Evolutionary conservation across 2,329 filamentous ascomycete genomes (phyloP).

Genomic region (Mycosphaerella sp.): DNA sequence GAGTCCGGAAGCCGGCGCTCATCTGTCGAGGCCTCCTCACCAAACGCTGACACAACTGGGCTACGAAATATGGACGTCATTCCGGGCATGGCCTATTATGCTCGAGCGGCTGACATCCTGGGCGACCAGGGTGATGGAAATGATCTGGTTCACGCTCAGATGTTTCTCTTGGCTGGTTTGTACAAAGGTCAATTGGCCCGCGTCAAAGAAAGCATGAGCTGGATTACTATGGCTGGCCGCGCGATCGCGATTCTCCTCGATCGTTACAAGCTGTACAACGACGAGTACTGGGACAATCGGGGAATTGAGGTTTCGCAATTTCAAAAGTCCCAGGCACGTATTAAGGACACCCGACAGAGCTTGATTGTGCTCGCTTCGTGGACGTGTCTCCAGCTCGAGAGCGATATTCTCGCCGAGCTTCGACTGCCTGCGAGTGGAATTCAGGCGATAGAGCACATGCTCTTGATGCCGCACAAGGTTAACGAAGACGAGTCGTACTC

Average conservation of each 20-base stretch:
- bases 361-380: slow-evolving; percentile 66
- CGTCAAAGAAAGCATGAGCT: slow-evolving; percentile 76
- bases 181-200: slow-evolving; percentile 85
- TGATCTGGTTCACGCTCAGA: slow-evolving; percentile 77
- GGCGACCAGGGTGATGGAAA: slow-evolving; percentile 73
- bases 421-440: slow-evolving; percentile 55
- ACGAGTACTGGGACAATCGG: slow-evolving; percentile 30
- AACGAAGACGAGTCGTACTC: slow-evolving; percentile 27
- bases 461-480: slow-evolving; percentile 61
- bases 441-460: slow-evolving; percentile 51
- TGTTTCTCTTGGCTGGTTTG: slow-evolving; percentile 73
- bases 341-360: slow-evolving; percentile 35
- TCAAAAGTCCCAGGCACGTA: slow-evolving; percentile 22
- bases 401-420: slow-evolving; percentile 87
- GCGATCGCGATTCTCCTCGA: slow-evolving; percentile 67
- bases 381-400: slow-evolving; percentile 91
- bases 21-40: slow-evolving; percentile 29
- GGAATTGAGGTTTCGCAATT: slow-evolving; percentile 33
- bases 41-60: slow-evolving; percentile 8
- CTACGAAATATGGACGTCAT: slow-evolving; percentile 63
- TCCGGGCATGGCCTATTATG: slow-evolving; percentile 85
- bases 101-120: slow-evolving; percentile 77
- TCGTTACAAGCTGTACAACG: slow-evolving; percentile 50
- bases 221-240: slow-evolving; percentile 57
- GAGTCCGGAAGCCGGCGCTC: slow-evolving; percentile 30